Conservation (phyloP, 352 stramenopile species). For the Pythium utonaiense region DNA sequence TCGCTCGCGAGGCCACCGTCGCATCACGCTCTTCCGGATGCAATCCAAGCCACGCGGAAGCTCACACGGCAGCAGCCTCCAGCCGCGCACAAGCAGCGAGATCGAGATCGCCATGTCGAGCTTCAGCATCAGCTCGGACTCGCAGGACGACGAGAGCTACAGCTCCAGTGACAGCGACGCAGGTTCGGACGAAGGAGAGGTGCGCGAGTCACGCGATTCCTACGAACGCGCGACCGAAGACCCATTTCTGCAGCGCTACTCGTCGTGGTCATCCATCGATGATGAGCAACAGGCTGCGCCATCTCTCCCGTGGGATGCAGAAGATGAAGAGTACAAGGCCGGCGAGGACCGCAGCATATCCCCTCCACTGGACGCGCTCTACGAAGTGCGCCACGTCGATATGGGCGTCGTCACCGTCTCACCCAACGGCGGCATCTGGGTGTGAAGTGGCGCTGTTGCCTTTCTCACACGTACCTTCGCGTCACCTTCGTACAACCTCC, state of each 20-base stretch:
- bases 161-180: not conserved
- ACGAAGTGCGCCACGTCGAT: slow-evolving; percentile 10
- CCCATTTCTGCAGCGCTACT: slow-evolving; percentile 15
- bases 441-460: slow-evolving; percentile 1
- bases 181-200: not conserved
- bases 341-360: not conserved
- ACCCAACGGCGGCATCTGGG: slow-evolving; percentile 4
- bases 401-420: not conserved
- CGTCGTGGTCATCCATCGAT: slow-evolving; percentile 20
- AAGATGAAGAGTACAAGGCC: slow-evolving; percentile 1
- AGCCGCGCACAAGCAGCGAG: not conserved
- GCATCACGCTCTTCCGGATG: not conserved
- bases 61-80: not conserved
- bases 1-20: not conserved
- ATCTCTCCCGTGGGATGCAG: not conserved
- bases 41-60: not conserved
- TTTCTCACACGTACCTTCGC: not conserved
- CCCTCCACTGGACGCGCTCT: slow-evolving; percentile 8
- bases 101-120: slow-evolving; percentile 18
- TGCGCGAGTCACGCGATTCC: not conserved
- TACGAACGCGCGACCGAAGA: slow-evolving; percentile 4
- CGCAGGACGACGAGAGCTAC: not conserved
- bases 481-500: not conserved
- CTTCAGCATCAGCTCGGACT: slow-evolving; percentile 17
- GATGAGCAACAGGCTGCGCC: slow-evolving; percentile 6